phyloP scores from a whole-genome alignment of 2,329 filamentous ascomycete species.

The Plectosphaerella sp. region DNA sequence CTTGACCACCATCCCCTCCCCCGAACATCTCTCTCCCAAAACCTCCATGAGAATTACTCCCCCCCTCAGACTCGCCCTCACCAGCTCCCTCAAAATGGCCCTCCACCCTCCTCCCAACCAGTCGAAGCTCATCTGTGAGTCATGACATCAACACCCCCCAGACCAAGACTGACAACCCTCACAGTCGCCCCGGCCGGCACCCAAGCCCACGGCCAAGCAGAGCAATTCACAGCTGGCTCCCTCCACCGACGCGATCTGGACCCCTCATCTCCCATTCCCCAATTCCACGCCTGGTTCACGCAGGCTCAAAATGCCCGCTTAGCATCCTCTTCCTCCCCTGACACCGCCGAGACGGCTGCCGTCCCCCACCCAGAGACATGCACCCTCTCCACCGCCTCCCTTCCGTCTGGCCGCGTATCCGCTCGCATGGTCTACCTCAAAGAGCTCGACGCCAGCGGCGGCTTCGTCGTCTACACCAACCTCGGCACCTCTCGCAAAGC shows the following conservation, averaged over 20 bases:
- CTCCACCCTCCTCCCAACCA: conserved; percentile 33
- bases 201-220: conserved; percentile 58
- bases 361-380: conserved; percentile 83
- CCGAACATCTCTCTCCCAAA: background rate
- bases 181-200: conserved; percentile 61
- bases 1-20: too few relatives aligned
- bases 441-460: conserved; percentile 70
- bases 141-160: background rate
- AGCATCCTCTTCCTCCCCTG: conserved; percentile 13
- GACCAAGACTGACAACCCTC: conserved; percentile 2
- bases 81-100: conserved; percentile 32
- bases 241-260: conserved; percentile 60
- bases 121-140: conserved; percentile 46
- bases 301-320: conserved; percentile 49
- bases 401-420: conserved; percentile 80
- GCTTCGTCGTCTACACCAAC: conserved; percentile 93
- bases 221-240: conserved; percentile 65
- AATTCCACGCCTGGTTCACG: conserved; percentile 90
- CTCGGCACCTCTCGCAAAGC: conserved; percentile 74
- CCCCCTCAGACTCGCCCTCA: background rate
- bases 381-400: conserved; percentile 75
- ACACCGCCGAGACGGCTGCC: conserved; percentile 18
- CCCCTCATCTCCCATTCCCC: conserved; percentile 61
- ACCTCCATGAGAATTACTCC: conserved; percentile 1
- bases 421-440: conserved; percentile 92